These are phyloP conservation scores for Daldinia childiae DNA, from an alignment of 495 filamentous ascomycete species.

Conservation along the genomic window DNA sequence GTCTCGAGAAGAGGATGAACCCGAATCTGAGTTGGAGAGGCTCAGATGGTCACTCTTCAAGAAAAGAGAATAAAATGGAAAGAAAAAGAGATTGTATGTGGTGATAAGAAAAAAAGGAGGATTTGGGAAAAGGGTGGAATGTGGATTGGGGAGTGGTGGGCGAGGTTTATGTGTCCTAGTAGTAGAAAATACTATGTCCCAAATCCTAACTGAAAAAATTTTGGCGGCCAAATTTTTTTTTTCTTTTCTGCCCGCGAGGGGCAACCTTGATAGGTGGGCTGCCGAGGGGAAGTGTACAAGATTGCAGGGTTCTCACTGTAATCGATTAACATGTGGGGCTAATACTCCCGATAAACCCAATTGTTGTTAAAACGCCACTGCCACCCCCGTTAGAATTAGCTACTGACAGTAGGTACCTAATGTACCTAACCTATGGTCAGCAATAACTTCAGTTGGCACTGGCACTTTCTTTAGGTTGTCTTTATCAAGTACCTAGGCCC, in stretches of 20 bases:
- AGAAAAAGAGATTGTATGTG: slow-evolving; percentile 26
- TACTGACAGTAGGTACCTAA: too few species aligned
- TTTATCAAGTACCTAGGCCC: too few species aligned
- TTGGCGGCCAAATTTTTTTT: slow-evolving; percentile 22
- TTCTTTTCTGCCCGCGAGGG: slow-evolving; percentile 34
- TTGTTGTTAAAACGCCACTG: slow-evolving; percentile 7
- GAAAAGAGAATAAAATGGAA: slow-evolving; percentile 32
- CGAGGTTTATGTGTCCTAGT: slow-evolving; percentile 36
- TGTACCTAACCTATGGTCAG: too few species aligned
- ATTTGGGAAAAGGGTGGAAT: slow-evolving; percentile 17
- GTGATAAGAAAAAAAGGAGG: slow-evolving; percentile 21
- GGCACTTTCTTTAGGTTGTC: too few species aligned
- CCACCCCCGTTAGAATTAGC: background rate
- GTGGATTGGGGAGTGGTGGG: slow-evolving; percentile 24
- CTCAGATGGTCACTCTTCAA: slow-evolving; percentile 43
- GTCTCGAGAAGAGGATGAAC: slow-evolving; percentile 21
- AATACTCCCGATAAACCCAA: background rate
- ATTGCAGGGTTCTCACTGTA: slow-evolving; percentile 27
- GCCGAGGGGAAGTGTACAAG: slow-evolving; percentile 13
- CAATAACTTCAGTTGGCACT: too few species aligned
- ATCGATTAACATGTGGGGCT: slow-evolving; percentile 27
- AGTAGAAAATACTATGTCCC: slow-evolving; percentile 13
- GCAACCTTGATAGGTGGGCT: slow-evolving; percentile 37
- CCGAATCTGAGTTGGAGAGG: slow-evolving; percentile 35
- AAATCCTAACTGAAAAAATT: slow-evolving; percentile 18